phyloP scores from a whole-genome alignment of 371 early-diverging fungal species.

The Umbelopsis sp. region DNA sequence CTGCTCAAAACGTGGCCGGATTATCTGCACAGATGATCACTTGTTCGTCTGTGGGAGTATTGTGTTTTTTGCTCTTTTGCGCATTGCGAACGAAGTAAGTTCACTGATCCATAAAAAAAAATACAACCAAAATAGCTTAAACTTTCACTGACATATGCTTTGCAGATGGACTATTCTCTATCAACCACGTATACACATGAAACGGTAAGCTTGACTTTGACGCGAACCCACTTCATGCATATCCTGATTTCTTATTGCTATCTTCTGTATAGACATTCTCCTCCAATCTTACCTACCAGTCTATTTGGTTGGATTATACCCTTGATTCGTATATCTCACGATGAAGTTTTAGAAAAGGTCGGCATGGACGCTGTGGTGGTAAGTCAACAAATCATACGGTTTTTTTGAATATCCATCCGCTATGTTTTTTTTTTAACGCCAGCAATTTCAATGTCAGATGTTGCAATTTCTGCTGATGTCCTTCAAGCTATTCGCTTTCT shows the following conservation, averaged over 20 bases:
- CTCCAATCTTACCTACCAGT: conserved; percentile 52
- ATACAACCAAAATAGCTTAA: background rate
- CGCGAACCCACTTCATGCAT: too few relatives aligned
- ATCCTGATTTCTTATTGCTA: too few relatives aligned
- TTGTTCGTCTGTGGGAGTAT: conserved; percentile 42
- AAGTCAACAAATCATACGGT: conserved; percentile 14
- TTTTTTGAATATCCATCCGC: too few relatives aligned
- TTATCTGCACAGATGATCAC: conserved; percentile 46
- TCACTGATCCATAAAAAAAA: background rate
- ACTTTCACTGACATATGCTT: background rate
- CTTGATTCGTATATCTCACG: conserved; percentile 50
- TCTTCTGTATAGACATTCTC: conserved; percentile 46
- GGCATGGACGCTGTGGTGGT: conserved; percentile 73
- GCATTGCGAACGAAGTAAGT: conserved; percentile 52
- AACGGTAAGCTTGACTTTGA: conserved; percentile 36
- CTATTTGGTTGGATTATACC: conserved; percentile 69
- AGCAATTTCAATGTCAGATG: conserved; percentile 30
- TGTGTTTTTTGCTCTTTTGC: conserved; percentile 57
- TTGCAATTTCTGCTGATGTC: conserved; percentile 48
- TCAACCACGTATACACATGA: conserved; percentile 61
- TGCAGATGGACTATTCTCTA: conserved; percentile 53
- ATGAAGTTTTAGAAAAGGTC: conserved; percentile 58
- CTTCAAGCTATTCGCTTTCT: conserved; percentile 47
- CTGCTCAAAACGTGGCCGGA: conserved; percentile 33
- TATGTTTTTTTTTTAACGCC: background rate